Evolutionary conservation across 371 early-diverging fungal species (phyloP).

Genomic region (Syncephalastrum monosporum): DNA sequence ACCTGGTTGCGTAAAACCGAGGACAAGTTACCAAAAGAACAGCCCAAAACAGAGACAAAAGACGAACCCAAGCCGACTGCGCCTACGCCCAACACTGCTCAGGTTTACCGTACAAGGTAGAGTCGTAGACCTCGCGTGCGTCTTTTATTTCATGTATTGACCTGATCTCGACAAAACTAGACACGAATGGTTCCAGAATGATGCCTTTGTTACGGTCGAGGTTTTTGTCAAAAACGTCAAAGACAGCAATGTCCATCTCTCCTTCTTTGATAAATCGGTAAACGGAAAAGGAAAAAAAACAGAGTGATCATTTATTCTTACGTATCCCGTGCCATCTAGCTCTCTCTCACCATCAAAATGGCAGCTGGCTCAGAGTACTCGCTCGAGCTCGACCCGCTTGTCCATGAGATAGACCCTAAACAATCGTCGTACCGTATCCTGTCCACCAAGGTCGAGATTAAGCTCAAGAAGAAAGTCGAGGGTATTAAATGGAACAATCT

Average conservation of each 20-base stretch:
- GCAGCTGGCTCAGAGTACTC: slow-evolving; percentile 74
- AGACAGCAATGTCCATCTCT: slow-evolving; percentile 60
- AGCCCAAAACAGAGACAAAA: neutral
- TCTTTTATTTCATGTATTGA: neutral
- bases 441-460: slow-evolving; percentile 91
- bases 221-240: slow-evolving; percentile 85
- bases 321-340: slow-evolving; percentile 11
- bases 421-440: slow-evolving; percentile 70
- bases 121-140: neutral
- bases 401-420: slow-evolving; percentile 68
- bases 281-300: slow-evolving; percentile 9
- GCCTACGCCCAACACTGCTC: neutral
- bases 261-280: slow-evolving; percentile 58
- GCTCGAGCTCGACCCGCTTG: slow-evolving; percentile 79
- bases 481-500: slow-evolving; percentile 79
- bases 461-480: slow-evolving; percentile 69
- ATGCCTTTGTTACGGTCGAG: slow-evolving; percentile 77
- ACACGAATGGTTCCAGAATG: slow-evolving; percentile 97
- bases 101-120: slow-evolving; percentile 4
- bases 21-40: slow-evolving; percentile 33
- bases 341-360: slow-evolving; percentile 77
- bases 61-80: neutral
- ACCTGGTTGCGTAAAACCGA: slow-evolving; percentile 55
- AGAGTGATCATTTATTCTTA: neutral
- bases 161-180: slow-evolving; percentile 33